phyloP scores from a whole-genome alignment of 2,329 filamentous ascomycete species.

The Penicillium thymicola region DNA sequence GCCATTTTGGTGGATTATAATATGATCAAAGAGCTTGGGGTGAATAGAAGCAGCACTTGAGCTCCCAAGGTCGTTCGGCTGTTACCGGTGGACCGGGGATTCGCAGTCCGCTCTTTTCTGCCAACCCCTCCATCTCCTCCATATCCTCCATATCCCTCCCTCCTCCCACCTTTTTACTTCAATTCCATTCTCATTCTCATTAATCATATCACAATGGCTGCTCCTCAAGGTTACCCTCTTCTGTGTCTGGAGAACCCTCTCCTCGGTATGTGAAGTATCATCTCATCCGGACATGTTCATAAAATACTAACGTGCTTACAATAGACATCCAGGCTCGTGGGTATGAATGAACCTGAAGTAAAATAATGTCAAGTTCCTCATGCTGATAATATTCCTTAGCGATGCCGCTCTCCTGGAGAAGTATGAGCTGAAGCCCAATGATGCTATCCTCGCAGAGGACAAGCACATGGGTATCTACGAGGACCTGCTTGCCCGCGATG shows the following conservation, averaged over 20 bases:
- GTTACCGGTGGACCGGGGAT: constrained; percentile 10
- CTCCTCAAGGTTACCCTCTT: constrained; percentile 77
- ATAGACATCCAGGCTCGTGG: constrained; percentile 83
- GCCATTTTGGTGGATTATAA: constrained; percentile 45
- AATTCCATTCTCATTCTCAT: constrained; percentile 8
- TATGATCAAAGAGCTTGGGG: background rate
- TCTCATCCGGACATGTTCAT: background rate
- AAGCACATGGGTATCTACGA: constrained; percentile 89
- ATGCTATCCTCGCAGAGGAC: constrained; percentile 92
- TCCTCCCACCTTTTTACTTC: constrained; percentile 11
- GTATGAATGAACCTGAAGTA: constrained; percentile 41
- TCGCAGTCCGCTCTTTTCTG: constrained; percentile 19
- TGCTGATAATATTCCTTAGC: constrained; percentile 45
- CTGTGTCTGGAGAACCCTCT: constrained; percentile 96
- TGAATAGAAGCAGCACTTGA: background rate
- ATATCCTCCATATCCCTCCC: constrained; percentile 3
- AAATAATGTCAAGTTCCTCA: constrained; percentile 3
- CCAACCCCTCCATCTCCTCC: constrained; percentile 24
- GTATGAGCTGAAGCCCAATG: constrained; percentile 91
- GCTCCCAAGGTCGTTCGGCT: background rate
- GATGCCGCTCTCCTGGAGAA: constrained; percentile 82
- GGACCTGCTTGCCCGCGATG: constrained; percentile 86
- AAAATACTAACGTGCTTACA: constrained; percentile 21
- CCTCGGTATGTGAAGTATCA: constrained; percentile 59
- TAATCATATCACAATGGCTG: constrained; percentile 58